phyloP scores from a whole-genome alignment of 2,329 filamentous ascomycete genomes.

The Thyridium curvatum region DNA sequence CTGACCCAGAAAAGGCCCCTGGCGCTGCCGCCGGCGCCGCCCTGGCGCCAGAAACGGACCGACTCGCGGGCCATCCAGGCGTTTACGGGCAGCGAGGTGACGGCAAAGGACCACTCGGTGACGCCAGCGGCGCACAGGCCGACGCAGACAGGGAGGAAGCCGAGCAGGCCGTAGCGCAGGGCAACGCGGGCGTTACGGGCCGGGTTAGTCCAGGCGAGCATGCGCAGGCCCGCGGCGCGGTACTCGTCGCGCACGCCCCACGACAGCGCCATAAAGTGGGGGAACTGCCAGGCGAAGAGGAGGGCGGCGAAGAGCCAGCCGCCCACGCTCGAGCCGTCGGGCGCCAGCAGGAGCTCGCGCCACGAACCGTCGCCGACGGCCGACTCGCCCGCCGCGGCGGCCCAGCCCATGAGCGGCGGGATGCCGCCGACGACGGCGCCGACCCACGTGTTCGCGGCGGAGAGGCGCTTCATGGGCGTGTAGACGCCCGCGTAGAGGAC shows the following conservation, averaged over 20 bases:
- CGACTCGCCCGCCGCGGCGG: slow-evolving; percentile 81
- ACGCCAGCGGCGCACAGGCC: slow-evolving; percentile 72
- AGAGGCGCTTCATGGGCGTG: slow-evolving; percentile 82
- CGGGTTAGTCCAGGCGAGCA: slow-evolving; percentile 82
- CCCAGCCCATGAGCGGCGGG: slow-evolving; percentile 94
- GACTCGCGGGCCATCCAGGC: slow-evolving; percentile 77
- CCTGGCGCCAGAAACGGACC: slow-evolving; percentile 69
- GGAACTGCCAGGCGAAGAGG: slow-evolving; percentile 92
- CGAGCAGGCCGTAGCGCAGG: slow-evolving; percentile 67
- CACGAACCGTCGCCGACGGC: slow-evolving; percentile 70
- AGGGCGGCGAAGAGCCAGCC: slow-evolving; percentile 85
- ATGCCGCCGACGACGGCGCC: slow-evolving; percentile 88
- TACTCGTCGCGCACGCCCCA: slow-evolving; percentile 88
- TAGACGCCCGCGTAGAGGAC: slow-evolving; percentile 83
- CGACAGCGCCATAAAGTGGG: slow-evolving; percentile 90
- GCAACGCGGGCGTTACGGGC: slow-evolving; percentile 78
- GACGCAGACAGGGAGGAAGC: slow-evolving; percentile 79
- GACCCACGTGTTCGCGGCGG: slow-evolving; percentile 85
- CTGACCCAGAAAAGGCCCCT: slow-evolving; percentile 90
- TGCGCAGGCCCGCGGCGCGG: slow-evolving; percentile 56
- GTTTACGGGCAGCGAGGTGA: slow-evolving; percentile 75
- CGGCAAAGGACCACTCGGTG: slow-evolving; percentile 77
- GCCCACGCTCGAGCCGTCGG: slow-evolving; percentile 55
- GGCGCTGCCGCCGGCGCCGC: slow-evolving; percentile 73
- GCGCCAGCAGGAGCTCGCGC: slow-evolving; percentile 66